Base-by-base conservation (phyloP, 2,329 filamentous ascomycete genomes). In the Colletotrichum sp. region DNA sequence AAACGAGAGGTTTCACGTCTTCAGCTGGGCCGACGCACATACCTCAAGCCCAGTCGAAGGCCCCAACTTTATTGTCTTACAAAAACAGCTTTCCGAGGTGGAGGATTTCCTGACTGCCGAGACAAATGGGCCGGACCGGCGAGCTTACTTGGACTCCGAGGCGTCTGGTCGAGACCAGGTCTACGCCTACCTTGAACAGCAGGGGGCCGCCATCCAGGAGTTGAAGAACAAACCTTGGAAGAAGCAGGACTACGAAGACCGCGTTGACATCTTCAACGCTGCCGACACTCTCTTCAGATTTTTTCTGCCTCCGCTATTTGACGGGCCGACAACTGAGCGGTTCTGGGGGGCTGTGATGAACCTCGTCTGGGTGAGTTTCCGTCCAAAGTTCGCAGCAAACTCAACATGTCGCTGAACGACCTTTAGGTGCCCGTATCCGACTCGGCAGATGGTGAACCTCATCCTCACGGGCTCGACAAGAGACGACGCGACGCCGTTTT, bases 291-390 rank as follows among this genome's bases (percentile, higher is more conserved):
- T 88, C 1, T 88, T 87, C 75, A 80, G 80, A 9, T 85, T 88
- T 49, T 89, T 89, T 72, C 80, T 89, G 9, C 87, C 88, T 1
- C 49, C 78, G 0, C 73, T 79, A 2, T 83, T 84, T 26, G 78
- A 84, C 10, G 84, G 83, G 0, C 83, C 86, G 1, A 88, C 86
- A 5, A 81, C 82, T 2, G 74, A 76, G 7, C 88, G 87, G 70
- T 89, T 84, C 69, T 89, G 87, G 88, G 88, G 86, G 3, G 85
- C 87, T n/a, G 52, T 87, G 0, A 80, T 80, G 71, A 74, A 68
- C 4, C 28, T 84, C 7, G 75, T 85, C 6, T 59, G 72, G 44
- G 85, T 85, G 78, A 78, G 81, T 71, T 13, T 24, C 28, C 52
- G 7, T 24, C 15, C 8, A 8, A 18, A 10, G 16, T 24, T 39